Evolutionary conservation across 306 rosid species (phyloP).

Genomic region (Argentina anserina): DNA sequence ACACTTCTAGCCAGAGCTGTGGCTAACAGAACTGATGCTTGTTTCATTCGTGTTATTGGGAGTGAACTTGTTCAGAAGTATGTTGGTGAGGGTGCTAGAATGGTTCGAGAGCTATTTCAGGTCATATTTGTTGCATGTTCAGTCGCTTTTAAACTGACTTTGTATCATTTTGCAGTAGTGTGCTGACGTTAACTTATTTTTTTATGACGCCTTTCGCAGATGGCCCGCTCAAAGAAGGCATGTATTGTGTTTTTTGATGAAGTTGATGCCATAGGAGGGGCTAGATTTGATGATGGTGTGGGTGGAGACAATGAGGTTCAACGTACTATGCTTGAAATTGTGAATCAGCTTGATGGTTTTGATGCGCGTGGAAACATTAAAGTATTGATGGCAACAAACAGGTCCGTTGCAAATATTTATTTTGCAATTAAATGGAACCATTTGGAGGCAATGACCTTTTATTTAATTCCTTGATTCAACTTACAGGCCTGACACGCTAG

Average conservation of each 20-base stretch:
- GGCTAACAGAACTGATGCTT: constrained; percentile 98
- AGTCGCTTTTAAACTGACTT: background rate
- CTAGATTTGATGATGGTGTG: constrained; percentile 95
- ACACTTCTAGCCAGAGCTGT: constrained; percentile 99
- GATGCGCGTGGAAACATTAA: constrained; percentile 98
- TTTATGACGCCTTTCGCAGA: constrained; percentile 41
- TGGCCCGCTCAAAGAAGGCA: constrained; percentile 99
- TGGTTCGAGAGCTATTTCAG: constrained; percentile 98
- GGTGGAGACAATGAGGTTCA: constrained; percentile 99
- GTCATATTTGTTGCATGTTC: constrained; percentile 27
- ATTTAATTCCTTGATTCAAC: constrained; percentile 7
- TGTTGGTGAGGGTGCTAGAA: constrained; percentile 98
- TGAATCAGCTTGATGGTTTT: constrained; percentile 97
- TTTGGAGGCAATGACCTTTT: background rate
- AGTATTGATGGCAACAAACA: constrained; percentile 97
- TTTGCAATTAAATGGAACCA: background rate
- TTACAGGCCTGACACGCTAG: constrained; percentile 95
- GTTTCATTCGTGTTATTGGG: constrained; percentile 97
- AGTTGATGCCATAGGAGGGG: constrained; percentile 99
- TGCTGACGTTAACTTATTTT: background rate
- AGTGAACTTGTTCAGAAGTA: constrained; percentile 98
- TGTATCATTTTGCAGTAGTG: constrained; percentile 3
- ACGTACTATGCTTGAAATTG: constrained; percentile 96
- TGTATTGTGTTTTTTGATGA: constrained; percentile 97
- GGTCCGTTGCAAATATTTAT: constrained; percentile 36